Conservation (phyloP, 352 stramenopile species). For the Pythium apleroticum region DNA sequence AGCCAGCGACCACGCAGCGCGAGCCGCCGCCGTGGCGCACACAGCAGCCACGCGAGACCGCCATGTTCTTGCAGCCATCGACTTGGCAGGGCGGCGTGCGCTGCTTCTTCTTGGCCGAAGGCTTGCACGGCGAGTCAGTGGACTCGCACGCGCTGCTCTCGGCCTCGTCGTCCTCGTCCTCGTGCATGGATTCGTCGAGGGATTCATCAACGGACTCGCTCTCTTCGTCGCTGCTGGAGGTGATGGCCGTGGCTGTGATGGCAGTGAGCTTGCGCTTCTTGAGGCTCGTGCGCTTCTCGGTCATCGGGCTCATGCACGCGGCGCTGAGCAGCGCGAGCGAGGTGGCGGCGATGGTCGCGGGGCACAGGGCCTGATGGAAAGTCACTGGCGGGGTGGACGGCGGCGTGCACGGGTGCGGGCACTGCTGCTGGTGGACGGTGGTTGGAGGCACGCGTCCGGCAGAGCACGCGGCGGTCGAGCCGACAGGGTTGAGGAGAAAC, state of each 20-base stretch:
- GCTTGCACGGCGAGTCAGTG: background rate
- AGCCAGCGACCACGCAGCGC: conserved; percentile 50
- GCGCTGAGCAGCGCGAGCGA: conserved; percentile 29
- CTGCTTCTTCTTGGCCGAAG: conserved; percentile 34
- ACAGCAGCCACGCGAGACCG: conserved; percentile 52
- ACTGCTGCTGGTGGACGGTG: conserved; percentile 1
- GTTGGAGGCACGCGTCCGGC: background rate
- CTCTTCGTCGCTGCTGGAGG: conserved; percentile 21
- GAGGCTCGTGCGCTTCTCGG: conserved; percentile 14
- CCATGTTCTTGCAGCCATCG: conserved; percentile 63
- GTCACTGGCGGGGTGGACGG: conserved; percentile 8
- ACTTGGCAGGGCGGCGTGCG: conserved; percentile 64
- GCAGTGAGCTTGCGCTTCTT: conserved; percentile 29
- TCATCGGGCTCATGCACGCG: conserved; percentile 29
- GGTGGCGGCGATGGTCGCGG: conserved; percentile 23
- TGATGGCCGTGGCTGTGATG: conserved; percentile 2
- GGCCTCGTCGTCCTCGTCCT: conserved; percentile 3
- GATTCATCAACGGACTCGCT: conserved; percentile 10
- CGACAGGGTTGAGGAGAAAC: conserved; percentile 31
- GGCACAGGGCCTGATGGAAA: conserved; percentile 15
- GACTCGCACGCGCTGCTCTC: background rate
- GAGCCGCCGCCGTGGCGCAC: conserved; percentile 53
- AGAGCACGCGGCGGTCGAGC: background rate
- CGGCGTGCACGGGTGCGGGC: conserved; percentile 7
- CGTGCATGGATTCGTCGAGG: background rate